Percentiles rank a stretch among this genome's conserved stretches.
These are phyloP conservation scores for Mycena floridula DNA, from an alignment of 768 basidiomycete genomes.

Conservation along the genomic window DNA sequence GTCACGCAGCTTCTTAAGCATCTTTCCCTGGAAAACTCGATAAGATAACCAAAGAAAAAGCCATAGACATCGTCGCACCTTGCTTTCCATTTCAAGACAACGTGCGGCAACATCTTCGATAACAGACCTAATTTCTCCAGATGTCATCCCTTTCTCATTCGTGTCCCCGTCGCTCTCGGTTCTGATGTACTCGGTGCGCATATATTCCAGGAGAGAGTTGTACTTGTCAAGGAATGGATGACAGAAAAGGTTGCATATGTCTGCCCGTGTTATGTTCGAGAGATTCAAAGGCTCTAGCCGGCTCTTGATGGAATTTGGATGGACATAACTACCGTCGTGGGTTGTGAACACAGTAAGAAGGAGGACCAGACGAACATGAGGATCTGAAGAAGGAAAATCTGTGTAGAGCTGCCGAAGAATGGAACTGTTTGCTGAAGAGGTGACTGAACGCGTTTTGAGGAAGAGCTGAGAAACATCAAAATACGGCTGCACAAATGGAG, in stretches of 20 bases:
- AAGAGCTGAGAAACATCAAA: conserved; percentile 45
- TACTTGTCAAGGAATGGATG: conserved; percentile 68
- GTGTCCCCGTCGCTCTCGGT: conserved; percentile 25
- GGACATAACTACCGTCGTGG: conserved; percentile 12
- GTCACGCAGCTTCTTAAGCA: conserved; percentile 53
- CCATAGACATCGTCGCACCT: conserved; percentile 26
- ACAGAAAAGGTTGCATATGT: conserved; percentile 55
- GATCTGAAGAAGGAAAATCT: conserved; percentile 61
- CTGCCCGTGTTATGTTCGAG: conserved; percentile 48
- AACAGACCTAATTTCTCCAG: conserved; percentile 36
- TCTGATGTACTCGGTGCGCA: conserved; percentile 29
- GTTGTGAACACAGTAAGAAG: conserved; percentile 60
- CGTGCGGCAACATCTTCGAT: conserved; percentile 53
- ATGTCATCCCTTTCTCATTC: conserved; percentile 35
- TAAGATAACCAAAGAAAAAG: conserved; percentile 5
- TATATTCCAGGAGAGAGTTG: conserved; percentile 44
- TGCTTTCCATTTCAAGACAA: conserved; percentile 59
- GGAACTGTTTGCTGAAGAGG: conserved; percentile 37
- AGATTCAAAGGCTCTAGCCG: conserved; percentile 54
- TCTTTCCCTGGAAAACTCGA: conserved; percentile 47
- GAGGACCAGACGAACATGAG: conserved; percentile 62
- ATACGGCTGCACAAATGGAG: conserved; percentile 6
- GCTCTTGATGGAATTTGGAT: conserved; percentile 28
- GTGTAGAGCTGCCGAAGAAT: conserved; percentile 55
- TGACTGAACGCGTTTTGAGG: conserved; percentile 62